Conservation (phyloP, 1,284 basidiomycete genomes). For the Ustilago shanxiensis region DNA sequence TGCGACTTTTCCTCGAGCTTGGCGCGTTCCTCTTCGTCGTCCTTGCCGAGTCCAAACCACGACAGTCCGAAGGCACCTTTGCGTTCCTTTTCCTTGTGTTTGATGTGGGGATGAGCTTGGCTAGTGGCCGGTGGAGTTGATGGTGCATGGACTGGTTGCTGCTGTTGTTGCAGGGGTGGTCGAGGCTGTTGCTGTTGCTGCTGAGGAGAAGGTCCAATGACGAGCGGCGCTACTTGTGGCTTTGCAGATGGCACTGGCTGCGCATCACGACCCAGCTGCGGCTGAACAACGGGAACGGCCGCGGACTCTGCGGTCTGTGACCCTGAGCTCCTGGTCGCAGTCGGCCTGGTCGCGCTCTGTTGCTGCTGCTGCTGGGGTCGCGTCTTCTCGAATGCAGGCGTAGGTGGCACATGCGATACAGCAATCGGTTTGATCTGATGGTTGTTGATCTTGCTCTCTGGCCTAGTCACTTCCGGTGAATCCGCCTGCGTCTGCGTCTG, state of each 20-base stretch:
- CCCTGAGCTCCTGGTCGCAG: constrained; percentile 14
- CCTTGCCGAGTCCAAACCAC: constrained; percentile 67
- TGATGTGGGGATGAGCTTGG: constrained; percentile 11
- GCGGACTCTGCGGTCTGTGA: constrained; percentile 8
- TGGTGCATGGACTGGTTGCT: constrained; percentile 1
- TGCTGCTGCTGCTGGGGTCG: constrained; percentile 22
- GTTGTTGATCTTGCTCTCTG: constrained; percentile 14
- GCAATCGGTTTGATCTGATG: constrained; percentile 51
- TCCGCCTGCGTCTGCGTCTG: not conserved
- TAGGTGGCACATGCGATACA: constrained; percentile 53
- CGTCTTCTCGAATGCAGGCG: constrained; percentile 58
- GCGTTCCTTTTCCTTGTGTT: constrained; percentile 62
- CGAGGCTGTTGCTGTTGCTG: constrained; percentile 11
- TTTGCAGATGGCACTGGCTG: constrained; percentile 1
- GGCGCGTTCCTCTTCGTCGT: constrained; percentile 60
- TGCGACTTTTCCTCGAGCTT: constrained; percentile 50
- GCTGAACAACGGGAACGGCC: not conserved
- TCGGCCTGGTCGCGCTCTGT: constrained; percentile 22
- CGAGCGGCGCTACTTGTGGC: constrained; percentile 28
- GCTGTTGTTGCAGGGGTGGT: constrained; percentile 21
- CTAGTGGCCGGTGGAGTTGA: constrained; percentile 17
- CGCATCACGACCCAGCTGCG: constrained; percentile 21
- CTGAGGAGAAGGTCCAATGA: constrained; percentile 6
- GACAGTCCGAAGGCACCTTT: constrained; percentile 62
- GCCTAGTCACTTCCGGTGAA: constrained; percentile 18